A percentile compares a stretch with the other conserved stretches of the same genome.
Conservation (phyloP, 441 rosid species). For the Gossypium schwendimanii region DNA sequence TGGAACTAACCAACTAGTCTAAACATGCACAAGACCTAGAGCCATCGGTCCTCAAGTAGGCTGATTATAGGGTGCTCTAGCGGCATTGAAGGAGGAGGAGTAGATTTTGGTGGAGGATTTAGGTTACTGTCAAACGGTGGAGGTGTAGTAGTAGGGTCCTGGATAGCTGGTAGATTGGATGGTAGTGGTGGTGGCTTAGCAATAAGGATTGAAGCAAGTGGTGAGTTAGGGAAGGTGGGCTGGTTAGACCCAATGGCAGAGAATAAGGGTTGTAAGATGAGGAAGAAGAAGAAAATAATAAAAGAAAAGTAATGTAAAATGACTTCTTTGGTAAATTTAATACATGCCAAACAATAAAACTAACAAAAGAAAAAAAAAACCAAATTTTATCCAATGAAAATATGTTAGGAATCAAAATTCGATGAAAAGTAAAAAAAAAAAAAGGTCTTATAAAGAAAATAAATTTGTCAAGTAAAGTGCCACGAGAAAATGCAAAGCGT, state of each 20-base stretch:
- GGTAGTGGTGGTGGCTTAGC: slow-evolving; percentile 20
- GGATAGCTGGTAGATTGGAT: background rate
- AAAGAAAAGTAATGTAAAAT: too few species aligned
- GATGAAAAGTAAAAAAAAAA: background rate
- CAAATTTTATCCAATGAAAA: background rate
- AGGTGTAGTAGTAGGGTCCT: background rate
- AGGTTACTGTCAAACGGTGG: slow-evolving; percentile 20
- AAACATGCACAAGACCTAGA: slow-evolving; percentile 60
- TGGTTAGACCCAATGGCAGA: too few species aligned
- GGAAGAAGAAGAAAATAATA: too few species aligned
- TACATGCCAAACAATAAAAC: too few species aligned
- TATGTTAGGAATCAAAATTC: slow-evolving; percentile 3
- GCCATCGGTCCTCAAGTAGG: slow-evolving; percentile 34
- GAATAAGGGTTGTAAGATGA: too few species aligned
- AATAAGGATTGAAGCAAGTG: too few species aligned
- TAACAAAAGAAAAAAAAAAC: too few species aligned
- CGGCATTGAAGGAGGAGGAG: slow-evolving; percentile 27
- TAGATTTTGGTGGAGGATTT: slow-evolving; percentile 28
- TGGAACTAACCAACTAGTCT: slow-evolving; percentile 17
- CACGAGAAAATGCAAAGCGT: slow-evolving; percentile 40
- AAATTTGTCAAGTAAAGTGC: slow-evolving; percentile 65
- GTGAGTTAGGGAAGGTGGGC: too few species aligned
- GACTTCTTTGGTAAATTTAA: too few species aligned
- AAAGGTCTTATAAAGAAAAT: slow-evolving; percentile 56
- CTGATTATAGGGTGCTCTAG: slow-evolving; percentile 42